Evolutionary conservation across 495 filamentous ascomycete species (phyloP).

Genomic region (Aspergillus carlsbadensis): DNA sequence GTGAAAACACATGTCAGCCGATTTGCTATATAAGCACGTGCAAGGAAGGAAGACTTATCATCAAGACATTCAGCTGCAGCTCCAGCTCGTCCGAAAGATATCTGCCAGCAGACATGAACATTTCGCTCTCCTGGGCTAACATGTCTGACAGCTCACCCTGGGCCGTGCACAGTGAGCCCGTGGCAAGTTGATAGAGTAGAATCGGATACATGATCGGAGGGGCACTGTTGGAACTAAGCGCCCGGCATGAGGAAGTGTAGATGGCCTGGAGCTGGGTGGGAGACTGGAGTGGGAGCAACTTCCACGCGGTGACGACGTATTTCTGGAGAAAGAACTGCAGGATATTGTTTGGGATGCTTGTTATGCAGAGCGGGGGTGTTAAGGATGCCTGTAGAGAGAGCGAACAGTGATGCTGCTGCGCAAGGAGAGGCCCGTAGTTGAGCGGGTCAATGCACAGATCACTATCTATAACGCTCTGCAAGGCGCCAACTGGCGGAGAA

Average conservation of each 20-base stretch:
- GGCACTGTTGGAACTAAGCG: background rate
- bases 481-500: background rate
- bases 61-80: background rate
- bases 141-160: constrained; percentile 1
- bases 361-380: background rate
- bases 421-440: background rate
- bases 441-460: background rate
- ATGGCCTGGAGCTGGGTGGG: background rate
- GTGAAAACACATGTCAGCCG: background rate
- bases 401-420: background rate
- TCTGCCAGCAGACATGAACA: background rate
- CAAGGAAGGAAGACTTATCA: background rate
- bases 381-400: background rate
- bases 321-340: background rate
- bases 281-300: background rate
- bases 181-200: background rate
- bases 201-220: background rate
- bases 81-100: background rate
- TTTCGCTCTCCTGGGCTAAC: background rate
- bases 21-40: background rate
- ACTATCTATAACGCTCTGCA: background rate
- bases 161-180: background rate
- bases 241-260: background rate
- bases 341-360: background rate
- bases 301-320: constrained; percentile 1